Evolutionary conservation across 2,329 filamentous ascomycete species (phyloP).

Genomic region (Microdochium paspali): DNA sequence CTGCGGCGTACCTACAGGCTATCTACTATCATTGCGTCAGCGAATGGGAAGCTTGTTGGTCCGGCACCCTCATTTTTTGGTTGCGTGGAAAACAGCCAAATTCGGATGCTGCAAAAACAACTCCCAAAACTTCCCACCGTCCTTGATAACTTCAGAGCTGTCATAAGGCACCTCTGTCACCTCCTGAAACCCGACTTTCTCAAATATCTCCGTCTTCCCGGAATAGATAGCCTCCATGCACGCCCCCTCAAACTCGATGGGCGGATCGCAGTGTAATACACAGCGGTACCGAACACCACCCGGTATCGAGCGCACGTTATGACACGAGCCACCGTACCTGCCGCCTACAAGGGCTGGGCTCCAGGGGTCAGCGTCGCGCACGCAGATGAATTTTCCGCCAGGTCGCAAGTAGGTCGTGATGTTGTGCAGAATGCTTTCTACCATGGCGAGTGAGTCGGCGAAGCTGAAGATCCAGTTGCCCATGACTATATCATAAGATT

Average conservation of each 20-base stretch:
- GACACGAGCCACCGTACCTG: slow-evolving; percentile 8
- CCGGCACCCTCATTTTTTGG: no score
- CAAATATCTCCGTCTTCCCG: not conserved
- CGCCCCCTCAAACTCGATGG: not conserved
- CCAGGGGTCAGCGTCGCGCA: slow-evolving; percentile 9
- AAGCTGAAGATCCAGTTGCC: slow-evolving; percentile 22
- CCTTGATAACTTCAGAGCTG: not conserved
- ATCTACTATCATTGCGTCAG: no score
- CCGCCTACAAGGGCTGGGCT: slow-evolving; percentile 6
- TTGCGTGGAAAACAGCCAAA: not conserved
- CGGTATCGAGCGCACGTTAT: not conserved
- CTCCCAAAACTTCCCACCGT: not conserved
- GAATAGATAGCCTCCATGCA: not conserved
- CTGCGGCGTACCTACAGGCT: no score
- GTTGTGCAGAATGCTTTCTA: slow-evolving; percentile 19
- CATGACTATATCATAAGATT: slow-evolving; percentile 21
- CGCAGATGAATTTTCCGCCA: slow-evolving; percentile 16
- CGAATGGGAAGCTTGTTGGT: no score
- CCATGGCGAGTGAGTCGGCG: slow-evolving; percentile 10
- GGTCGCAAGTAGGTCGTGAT: slow-evolving; percentile 13
- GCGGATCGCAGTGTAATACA: not conserved
- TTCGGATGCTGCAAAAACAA: not conserved
- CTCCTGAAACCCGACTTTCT: not conserved
- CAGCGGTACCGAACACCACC: not conserved
- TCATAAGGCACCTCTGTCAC: not conserved